Evolutionary conservation across 2,329 filamentous ascomycete genomes (phyloP).

Genomic region (Pseudogymnoascus sp.): DNA sequence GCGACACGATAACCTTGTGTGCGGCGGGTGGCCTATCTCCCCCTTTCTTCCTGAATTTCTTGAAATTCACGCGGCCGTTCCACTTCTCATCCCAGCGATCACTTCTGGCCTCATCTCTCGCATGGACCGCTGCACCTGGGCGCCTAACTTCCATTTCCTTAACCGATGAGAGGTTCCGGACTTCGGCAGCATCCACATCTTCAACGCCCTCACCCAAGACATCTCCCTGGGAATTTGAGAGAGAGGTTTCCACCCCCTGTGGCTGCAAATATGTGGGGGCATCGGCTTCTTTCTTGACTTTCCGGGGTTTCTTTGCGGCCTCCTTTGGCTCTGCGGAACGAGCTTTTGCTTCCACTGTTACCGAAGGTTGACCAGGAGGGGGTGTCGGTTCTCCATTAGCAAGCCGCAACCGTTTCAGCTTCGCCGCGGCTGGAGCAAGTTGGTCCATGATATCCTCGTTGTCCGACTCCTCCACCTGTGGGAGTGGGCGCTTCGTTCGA

Average conservation of each 20-base stretch:
- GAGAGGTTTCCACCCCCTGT: slow-evolving; percentile 57
- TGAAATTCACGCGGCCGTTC: slow-evolving; percentile 96
- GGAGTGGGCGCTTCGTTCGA: slow-evolving; percentile 34
- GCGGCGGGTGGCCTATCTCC: slow-evolving; percentile 23
- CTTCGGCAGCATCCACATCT: slow-evolving; percentile 62
- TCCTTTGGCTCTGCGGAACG: slow-evolving; percentile 22
- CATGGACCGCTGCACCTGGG: slow-evolving; percentile 23
- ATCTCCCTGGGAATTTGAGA: slow-evolving; percentile 44
- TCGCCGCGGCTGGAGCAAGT: slow-evolving; percentile 67
- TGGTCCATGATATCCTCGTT: slow-evolving; percentile 53
- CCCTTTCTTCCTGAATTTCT: slow-evolving; percentile 64
- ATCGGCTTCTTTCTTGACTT: slow-evolving; percentile 52
- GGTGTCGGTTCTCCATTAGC: slow-evolving; percentile 21
- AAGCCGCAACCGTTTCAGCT: slow-evolving; percentile 48
- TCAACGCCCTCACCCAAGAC: slow-evolving; percentile 46
- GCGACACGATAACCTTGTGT: slow-evolving; percentile 43
- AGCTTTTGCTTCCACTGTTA: slow-evolving; percentile 11
- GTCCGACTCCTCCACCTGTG: slow-evolving; percentile 25
- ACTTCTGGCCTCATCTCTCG: slow-evolving; percentile 27
- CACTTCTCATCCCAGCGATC: slow-evolving; percentile 78
- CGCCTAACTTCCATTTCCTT: slow-evolving; percentile 62
- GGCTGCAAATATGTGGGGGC: slow-evolving; percentile 55
- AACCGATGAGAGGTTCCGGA: slow-evolving; percentile 66
- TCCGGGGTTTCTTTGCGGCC: slow-evolving; percentile 21
- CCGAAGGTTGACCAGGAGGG: slow-evolving; percentile 17